Evolutionary conservation across 441 rosid species (phyloP).

Genomic region (Isatis lusitanica): DNA sequence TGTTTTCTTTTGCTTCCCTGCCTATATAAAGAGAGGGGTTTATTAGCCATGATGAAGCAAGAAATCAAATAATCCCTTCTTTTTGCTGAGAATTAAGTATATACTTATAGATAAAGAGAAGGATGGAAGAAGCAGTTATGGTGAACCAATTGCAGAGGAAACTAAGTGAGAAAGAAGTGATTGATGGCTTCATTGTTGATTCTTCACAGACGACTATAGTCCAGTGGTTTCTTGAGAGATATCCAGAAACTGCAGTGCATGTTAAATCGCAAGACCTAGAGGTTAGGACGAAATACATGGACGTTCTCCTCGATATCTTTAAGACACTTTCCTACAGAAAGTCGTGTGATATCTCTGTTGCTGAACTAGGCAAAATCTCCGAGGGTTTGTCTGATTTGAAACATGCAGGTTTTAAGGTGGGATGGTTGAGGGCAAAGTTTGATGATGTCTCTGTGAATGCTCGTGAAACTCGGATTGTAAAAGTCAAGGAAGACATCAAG

Average conservation of each 20-base stretch:
- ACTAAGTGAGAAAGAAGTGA: not conserved
- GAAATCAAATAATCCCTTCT: too few species aligned
- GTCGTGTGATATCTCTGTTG: conserved; percentile 4
- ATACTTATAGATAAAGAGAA: not conserved
- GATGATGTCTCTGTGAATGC: not conserved
- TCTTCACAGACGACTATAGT: not conserved
- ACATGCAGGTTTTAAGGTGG: conserved; percentile 13
- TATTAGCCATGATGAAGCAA: not conserved
- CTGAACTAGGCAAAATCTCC: not conserved
- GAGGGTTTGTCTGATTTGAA: conserved; percentile 2
- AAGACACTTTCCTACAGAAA: conserved; percentile 13
- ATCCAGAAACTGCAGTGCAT: conserved; percentile 14
- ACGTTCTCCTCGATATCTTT: conserved; percentile 11
- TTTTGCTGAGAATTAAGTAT: too few species aligned
- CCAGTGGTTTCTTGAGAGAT: conserved; percentile 14
- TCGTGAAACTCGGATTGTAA: conserved; percentile 15
- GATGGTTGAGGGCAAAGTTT: conserved; percentile 12
- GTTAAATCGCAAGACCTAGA: not conserved
- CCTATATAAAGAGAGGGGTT: too few species aligned
- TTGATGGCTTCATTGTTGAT: conserved; percentile 8
- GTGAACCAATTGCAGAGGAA: not conserved
- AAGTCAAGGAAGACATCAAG: not conserved
- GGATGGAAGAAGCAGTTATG: not conserved
- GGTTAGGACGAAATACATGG: not conserved
- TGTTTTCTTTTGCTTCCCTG: too few species aligned